Conservation (phyloP, 495 filamentous ascomycete species). For the Tuber aestivum region DNA sequence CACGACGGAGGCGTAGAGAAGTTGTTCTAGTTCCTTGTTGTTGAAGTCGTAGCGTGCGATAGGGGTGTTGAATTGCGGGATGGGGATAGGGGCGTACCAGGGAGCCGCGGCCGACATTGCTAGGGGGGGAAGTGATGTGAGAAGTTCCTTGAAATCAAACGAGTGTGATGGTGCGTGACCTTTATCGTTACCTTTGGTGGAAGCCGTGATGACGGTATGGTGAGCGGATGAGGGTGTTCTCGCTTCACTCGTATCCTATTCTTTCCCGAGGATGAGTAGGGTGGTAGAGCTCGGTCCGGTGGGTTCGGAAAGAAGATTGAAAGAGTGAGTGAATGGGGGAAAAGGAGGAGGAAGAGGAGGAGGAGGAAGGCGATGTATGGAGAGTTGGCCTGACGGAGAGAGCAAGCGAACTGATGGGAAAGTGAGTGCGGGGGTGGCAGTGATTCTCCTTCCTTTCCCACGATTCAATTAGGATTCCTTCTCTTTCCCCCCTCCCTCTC, state of each 20-base stretch:
- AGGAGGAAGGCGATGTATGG: background rate
- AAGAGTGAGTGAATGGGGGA: background rate
- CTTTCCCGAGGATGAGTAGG: background rate
- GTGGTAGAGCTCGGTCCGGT: background rate
- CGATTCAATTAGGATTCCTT: background rate
- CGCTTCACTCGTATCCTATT: background rate
- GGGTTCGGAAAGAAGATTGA: background rate
- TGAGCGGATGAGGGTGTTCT: background rate
- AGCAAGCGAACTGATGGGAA: background rate
- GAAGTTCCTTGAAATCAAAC: background rate
- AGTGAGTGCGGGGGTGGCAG: background rate
- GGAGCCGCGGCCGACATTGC: conserved; percentile 8
- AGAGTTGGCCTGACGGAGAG: background rate
- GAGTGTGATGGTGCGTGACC: background rate
- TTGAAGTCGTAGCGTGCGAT: conserved; percentile 21
- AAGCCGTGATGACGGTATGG: background rate
- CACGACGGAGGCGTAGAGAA: conserved; percentile 30
- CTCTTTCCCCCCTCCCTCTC: background rate
- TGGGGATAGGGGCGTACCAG: conserved; percentile 27
- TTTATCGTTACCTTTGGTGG: background rate
- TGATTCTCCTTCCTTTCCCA: background rate
- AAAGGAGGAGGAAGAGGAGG: background rate
- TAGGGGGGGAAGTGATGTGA: background rate
- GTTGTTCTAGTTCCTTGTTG: conserved; percentile 29
- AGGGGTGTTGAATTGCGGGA: conserved; percentile 13